These are phyloP conservation scores for Acanthamoeba polyphaga DNA, from an alignment of 208 protist species.

Conservation along the genomic window DNA sequence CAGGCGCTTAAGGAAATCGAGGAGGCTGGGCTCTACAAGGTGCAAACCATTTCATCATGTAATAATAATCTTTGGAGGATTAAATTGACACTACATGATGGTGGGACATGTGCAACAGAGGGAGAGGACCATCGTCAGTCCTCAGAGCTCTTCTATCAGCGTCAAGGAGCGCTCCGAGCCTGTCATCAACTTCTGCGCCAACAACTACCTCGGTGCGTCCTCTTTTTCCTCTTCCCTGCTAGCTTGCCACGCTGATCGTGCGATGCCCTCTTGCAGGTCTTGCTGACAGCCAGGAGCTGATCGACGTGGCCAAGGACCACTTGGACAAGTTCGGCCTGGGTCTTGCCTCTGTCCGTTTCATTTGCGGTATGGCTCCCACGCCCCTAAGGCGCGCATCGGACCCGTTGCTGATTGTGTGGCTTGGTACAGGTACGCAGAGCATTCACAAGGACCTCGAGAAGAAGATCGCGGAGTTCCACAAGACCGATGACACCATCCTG, in stretches of 20 bases:
- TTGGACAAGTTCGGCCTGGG: conserved; percentile 92
- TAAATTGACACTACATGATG: too few species aligned
- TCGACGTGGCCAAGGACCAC: conserved; percentile 89
- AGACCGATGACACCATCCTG: conserved; percentile 93
- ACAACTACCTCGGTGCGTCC: conserved; percentile 93
- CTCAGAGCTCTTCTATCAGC: conserved; percentile 87
- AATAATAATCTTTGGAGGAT: not conserved
- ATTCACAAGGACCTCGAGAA: conserved; percentile 93
- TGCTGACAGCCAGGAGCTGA: conserved; percentile 87
- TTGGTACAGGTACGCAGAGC: conserved; percentile 81
- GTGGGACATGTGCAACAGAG: conserved; percentile 58
- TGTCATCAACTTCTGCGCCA: conserved; percentile 94
- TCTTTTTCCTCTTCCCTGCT: not conserved
- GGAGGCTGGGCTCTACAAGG: conserved; percentile 67
- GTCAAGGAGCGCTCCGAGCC: conserved; percentile 78
- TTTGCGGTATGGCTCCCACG: conserved; percentile 88
- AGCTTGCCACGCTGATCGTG: not conserved
- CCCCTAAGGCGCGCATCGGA: not conserved
- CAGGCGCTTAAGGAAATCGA: conserved; percentile 5
- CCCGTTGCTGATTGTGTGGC: not conserved
- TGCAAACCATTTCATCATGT: not conserved
- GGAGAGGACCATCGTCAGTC: conserved; percentile 91
- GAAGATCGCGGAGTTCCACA: conserved; percentile 89
- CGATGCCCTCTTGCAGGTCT: not conserved
- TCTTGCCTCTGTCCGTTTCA: conserved; percentile 92